These are phyloP conservation scores for Turritis glabra DNA, from an alignment of 345 rosid genomes.

Conservation along the genomic window DNA sequence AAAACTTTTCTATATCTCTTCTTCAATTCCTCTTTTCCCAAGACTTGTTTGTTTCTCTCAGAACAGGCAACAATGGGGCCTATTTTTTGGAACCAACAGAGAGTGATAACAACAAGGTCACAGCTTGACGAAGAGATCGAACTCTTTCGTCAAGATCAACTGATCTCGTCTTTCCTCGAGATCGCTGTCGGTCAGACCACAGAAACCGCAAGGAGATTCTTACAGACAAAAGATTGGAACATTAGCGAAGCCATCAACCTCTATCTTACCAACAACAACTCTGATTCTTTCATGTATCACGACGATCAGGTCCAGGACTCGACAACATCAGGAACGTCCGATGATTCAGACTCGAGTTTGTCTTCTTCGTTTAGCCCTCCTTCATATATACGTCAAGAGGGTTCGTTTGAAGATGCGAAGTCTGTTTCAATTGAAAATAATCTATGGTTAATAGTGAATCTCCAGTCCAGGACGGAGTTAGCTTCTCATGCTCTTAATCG, in stretches of 20 bases:
- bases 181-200: constrained; percentile 22
- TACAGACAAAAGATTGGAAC: neutral
- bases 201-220: constrained; percentile 12
- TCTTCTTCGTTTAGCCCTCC: neutral
- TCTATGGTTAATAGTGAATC: constrained; percentile 23
- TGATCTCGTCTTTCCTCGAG: constrained; percentile 22
- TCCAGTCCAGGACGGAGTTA: neutral
- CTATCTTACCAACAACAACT: neutral
- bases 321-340: neutral
- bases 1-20: neutral
- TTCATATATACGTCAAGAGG: neutral
- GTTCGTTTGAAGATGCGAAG: neutral
- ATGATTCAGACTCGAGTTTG: neutral
- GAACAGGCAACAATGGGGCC: constrained; percentile 4
- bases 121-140: neutral
- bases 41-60: neutral
- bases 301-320: neutral
- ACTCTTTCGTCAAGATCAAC: neutral
- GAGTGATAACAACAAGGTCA: neutral
- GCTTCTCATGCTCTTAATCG: neutral
- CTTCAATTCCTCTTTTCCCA: neutral
- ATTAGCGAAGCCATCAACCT: neutral
- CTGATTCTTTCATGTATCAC: neutral
- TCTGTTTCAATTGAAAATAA: neutral
- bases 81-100: neutral